Evolutionary conservation across 2,329 filamentous ascomycete species (phyloP).

Genomic region (Triangularia setosa): DNA sequence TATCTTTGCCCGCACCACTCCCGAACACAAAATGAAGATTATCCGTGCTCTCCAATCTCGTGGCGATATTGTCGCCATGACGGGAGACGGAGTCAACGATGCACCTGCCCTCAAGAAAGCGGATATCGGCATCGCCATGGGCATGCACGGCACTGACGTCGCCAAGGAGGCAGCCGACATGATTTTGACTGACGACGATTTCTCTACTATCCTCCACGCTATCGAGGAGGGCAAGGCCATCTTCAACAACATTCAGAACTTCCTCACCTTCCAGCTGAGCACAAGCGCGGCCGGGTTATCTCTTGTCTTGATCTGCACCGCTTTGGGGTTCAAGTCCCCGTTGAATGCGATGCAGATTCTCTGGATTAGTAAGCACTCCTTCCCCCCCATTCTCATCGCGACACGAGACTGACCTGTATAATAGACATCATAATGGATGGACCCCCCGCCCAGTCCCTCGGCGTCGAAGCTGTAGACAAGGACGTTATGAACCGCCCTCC

Average conservation of each 20-base stretch:
- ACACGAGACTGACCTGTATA: background rate
- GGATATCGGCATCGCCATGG: slow-evolving; percentile 98
- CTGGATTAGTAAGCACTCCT: slow-evolving; percentile 81
- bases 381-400: background rate
- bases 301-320: slow-evolving; percentile 87
- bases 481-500: slow-evolving; percentile 91
- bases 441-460: slow-evolving; percentile 91
- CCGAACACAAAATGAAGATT: slow-evolving; percentile 98
- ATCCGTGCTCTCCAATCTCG: slow-evolving; percentile 85
- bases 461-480: slow-evolving; percentile 90
- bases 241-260: slow-evolving; percentile 99
- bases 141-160: slow-evolving; percentile 88
- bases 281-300: slow-evolving; percentile 92
- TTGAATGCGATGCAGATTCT: slow-evolving; percentile 99
- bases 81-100: slow-evolving; percentile 96
- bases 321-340: slow-evolving; percentile 89
- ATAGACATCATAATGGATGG: slow-evolving; percentile 99
- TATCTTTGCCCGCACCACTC: slow-evolving; percentile 93
- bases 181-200: slow-evolving; percentile 87
- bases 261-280: slow-evolving; percentile 95
- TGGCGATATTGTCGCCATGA: slow-evolving; percentile 98
- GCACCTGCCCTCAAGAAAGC: slow-evolving; percentile 94
- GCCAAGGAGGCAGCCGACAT: slow-evolving; percentile 95
- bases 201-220: slow-evolving; percentile 85
- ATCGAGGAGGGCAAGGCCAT: slow-evolving; percentile 99